phyloP scores from a whole-genome alignment of 2,329 filamentous ascomycete species.

The Sporothrix mexicana region DNA sequence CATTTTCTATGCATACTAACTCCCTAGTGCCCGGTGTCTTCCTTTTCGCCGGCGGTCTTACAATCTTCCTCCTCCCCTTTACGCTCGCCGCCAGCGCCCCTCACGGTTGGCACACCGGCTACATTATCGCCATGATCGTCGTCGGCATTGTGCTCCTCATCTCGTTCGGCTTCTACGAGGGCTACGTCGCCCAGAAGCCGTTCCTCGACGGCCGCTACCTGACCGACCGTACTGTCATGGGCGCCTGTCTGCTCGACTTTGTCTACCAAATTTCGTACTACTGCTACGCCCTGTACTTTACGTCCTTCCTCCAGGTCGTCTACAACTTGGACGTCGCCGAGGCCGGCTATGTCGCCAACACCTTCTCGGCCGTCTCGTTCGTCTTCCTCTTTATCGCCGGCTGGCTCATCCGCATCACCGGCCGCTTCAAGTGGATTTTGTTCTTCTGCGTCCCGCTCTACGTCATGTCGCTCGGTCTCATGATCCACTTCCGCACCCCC shows the following conservation, averaged over 20 bases:
- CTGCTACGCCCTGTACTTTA: conserved; percentile 52
- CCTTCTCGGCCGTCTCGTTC: conserved; percentile 42
- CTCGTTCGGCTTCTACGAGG: conserved; percentile 59
- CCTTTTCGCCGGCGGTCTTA: conserved; percentile 61
- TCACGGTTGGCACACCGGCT: conserved; percentile 57
- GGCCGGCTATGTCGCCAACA: conserved; percentile 59
- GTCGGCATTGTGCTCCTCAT: conserved; percentile 64
- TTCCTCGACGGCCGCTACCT: conserved; percentile 52
- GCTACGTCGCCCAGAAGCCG: conserved; percentile 59
- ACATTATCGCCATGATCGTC: conserved; percentile 66
- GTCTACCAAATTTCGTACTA: conserved; percentile 34
- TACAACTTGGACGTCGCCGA: conserved; percentile 53
- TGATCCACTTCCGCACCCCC: conserved; percentile 62
- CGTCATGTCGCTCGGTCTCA: conserved; percentile 58
- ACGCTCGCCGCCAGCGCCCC: conserved; percentile 58
- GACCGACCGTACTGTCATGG: conserved; percentile 59
- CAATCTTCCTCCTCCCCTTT: conserved; percentile 69
- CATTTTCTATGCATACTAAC: background rate
- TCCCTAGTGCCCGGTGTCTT: conserved; percentile 54
- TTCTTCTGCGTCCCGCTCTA: conserved; percentile 61
- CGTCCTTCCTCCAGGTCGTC: conserved; percentile 62
- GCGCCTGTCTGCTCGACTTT: conserved; percentile 54
- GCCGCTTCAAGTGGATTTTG: conserved; percentile 53
- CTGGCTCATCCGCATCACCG: conserved; percentile 53
- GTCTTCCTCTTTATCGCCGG: conserved; percentile 55